Percentiles rank a stretch among this genome's conserved stretches.
Conservation (phyloP, 148 eudicot species). For the Hydrangea macrophylla region DNA sequence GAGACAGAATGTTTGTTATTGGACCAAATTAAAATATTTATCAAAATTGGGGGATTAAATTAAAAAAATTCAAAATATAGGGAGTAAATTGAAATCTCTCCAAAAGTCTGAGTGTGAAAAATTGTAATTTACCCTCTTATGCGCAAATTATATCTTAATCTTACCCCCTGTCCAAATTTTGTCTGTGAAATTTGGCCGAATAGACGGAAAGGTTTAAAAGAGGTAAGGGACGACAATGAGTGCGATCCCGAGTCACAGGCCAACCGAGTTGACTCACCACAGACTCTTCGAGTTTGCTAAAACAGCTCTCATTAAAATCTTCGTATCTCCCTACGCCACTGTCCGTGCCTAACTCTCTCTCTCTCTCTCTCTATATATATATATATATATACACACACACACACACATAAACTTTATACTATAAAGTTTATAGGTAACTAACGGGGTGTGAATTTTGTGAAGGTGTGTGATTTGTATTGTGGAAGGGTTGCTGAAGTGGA, state of each 20-base stretch:
- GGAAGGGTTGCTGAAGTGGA: constrained; percentile 65
- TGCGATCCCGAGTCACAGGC: constrained; percentile 24
- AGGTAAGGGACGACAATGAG: constrained; percentile 15
- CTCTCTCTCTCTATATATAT: background rate
- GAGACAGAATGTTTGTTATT: too few species aligned
- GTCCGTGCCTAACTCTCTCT: constrained; percentile 21
- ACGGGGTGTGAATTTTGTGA: background rate
- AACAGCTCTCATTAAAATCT: constrained; percentile 79
- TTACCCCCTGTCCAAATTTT: too few species aligned
- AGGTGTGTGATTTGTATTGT: constrained; percentile 83
- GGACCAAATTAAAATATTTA: too few species aligned
- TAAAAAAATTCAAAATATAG: too few species aligned
- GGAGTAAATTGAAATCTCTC: too few species aligned
- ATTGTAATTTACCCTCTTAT: too few species aligned
- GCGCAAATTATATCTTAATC: too few species aligned
- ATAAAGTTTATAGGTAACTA: background rate
- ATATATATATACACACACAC: background rate
- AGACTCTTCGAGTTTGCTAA: constrained; percentile 78
- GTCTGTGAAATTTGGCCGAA: background rate
- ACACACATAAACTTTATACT: background rate
- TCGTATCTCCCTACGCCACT: constrained; percentile 81
- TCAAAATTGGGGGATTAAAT: too few species aligned
- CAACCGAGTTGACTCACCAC: constrained; percentile 42
- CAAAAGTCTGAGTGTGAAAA: too few species aligned
- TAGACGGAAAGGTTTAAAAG: background rate